Conservation (phyloP, 352 stramenopile genomes). For the Pythium pyrilobum region DNA sequence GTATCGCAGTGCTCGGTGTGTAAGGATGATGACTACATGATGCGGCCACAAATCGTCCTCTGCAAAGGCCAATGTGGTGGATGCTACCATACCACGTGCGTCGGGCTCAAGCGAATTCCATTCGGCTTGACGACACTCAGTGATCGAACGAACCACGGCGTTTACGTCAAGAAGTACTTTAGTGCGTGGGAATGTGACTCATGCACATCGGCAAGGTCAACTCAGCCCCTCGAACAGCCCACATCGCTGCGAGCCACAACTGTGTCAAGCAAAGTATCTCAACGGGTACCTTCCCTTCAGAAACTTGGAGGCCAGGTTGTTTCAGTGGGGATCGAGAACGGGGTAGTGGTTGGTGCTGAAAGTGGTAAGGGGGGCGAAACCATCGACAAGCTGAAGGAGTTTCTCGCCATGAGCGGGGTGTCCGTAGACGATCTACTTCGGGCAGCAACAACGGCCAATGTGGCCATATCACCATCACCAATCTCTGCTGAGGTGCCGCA, state of each 20-base stretch:
- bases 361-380: constrained; percentile 29
- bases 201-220: constrained; percentile 23
- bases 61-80: constrained; percentile 44
- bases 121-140: constrained; percentile 81
- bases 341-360: too few species aligned
- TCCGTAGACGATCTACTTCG: constrained; percentile 71
- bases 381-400: constrained; percentile 56
- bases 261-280: too few species aligned
- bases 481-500: not conserved
- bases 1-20: constrained; percentile 42
- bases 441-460: constrained; percentile 44
- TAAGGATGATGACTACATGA: constrained; percentile 83
- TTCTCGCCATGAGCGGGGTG: constrained; percentile 51
- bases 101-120: constrained; percentile 69
- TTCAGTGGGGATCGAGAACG: too few species aligned
- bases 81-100: constrained; percentile 74
- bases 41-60: constrained; percentile 60
- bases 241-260: not conserved
- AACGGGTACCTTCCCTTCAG: too few species aligned
- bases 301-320: too few species aligned
- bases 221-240: not conserved
- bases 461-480: constrained; percentile 23
- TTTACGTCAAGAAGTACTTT: constrained; percentile 85
- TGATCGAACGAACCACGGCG: constrained; percentile 69
- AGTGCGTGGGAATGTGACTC: constrained; percentile 64